Evolutionary conservation across 1,284 basidiomycete genomes (phyloP).

Genomic region (Fomitopsis pinicola): DNA sequence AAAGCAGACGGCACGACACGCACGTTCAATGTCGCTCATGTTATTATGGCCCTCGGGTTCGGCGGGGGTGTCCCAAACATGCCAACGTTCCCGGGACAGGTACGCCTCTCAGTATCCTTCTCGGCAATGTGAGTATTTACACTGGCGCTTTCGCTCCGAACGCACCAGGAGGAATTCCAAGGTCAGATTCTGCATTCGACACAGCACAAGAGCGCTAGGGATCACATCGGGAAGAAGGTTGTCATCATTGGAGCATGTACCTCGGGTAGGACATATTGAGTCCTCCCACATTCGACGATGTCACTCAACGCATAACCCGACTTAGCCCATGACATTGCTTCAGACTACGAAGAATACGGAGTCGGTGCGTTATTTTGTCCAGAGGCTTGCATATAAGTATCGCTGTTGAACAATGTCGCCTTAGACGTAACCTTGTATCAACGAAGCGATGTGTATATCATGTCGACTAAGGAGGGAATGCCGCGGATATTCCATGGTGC

Average conservation of each 20-base stretch:
- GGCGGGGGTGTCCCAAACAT: constrained; percentile 48
- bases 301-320: background rate
- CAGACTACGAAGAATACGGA: constrained; percentile 42
- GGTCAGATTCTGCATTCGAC: constrained; percentile 40
- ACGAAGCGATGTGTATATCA: constrained; percentile 58
- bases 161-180: constrained; percentile 36
- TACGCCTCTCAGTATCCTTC: constrained; percentile 5
- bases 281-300: background rate
- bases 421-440: constrained; percentile 61
- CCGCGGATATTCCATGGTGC: constrained; percentile 31
- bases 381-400: background rate
- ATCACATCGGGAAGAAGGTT: constrained; percentile 42
- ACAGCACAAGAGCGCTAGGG: constrained; percentile 32
- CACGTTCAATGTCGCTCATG: constrained; percentile 48
- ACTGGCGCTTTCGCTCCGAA: background rate
- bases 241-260: constrained; percentile 47
- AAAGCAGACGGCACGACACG: constrained; percentile 38
- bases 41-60: constrained; percentile 61
- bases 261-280: constrained; percentile 29
- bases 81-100: constrained; percentile 41
- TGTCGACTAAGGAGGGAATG: constrained; percentile 45
- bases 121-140: background rate
- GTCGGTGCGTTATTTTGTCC: constrained; percentile 28
- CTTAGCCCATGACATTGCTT: constrained; percentile 37
- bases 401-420: background rate